These are phyloP conservation scores for Penicillium sp. DNA, from an alignment of 2,329 filamentous ascomycete genomes.

Conservation along the genomic window DNA sequence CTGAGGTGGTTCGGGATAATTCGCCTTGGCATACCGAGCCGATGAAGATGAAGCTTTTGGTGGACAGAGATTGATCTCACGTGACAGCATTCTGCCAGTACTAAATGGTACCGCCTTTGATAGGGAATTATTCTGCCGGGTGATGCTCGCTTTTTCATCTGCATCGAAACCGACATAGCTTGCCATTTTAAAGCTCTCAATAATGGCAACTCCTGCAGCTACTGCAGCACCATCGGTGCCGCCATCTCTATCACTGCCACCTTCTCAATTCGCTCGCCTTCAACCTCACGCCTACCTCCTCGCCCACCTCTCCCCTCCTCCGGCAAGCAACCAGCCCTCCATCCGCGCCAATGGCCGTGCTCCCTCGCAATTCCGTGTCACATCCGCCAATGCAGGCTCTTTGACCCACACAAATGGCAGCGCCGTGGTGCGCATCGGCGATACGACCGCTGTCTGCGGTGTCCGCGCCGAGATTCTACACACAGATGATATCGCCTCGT, in stretches of 20 bases:
- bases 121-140: slow-evolving; percentile 24
- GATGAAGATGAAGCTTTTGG: not conserved
- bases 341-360: slow-evolving; percentile 76
- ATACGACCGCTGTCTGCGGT: slow-evolving; percentile 92
- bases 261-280: slow-evolving; percentile 73
- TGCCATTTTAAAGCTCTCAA: slow-evolving; percentile 1
- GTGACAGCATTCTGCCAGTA: not conserved
- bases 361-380: slow-evolving; percentile 62
- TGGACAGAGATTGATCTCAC: not conserved
- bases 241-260: slow-evolving; percentile 54
- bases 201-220: slow-evolving; percentile 23
- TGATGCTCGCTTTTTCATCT: slow-evolving; percentile 15
- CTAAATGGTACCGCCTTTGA: slow-evolving; percentile 18
- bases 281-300: slow-evolving; percentile 85
- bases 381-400: slow-evolving; percentile 75
- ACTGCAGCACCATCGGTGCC: slow-evolving; percentile 24
- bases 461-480: slow-evolving; percentile 79
- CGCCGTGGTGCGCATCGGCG: slow-evolving; percentile 78
- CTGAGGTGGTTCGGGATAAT: no score
- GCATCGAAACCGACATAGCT: slow-evolving; percentile 1
- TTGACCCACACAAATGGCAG: slow-evolving; percentile 87
- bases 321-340: slow-evolving; percentile 49
- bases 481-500: slow-evolving; percentile 64
- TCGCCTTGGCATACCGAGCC: not conserved
- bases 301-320: slow-evolving; percentile 68